phyloP scores from a whole-genome alignment of 768 basidiomycete genomes.

The Xerocomellus chrysenteron region DNA sequence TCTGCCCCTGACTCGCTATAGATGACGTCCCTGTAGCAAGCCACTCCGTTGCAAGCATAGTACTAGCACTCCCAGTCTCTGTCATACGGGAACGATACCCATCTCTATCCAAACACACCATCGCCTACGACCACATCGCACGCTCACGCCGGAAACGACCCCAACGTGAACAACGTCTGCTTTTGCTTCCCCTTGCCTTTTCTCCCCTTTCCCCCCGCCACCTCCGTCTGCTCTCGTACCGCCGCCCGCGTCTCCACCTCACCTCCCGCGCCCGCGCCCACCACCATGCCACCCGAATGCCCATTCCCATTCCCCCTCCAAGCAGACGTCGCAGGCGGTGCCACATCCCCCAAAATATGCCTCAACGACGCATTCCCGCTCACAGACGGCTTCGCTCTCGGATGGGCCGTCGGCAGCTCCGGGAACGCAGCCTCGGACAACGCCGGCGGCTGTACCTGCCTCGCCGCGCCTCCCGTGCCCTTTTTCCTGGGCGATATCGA shows the following conservation, averaged over 20 bases:
- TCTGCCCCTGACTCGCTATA: no score
- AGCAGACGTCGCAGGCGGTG: slow-evolving; percentile 28
- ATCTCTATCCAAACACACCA: no score
- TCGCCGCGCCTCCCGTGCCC: not conserved
- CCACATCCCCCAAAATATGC: slow-evolving; percentile 48
- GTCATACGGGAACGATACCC: no score
- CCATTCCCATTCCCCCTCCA: slow-evolving; percentile 25
- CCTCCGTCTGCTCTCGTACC: slow-evolving; percentile 5
- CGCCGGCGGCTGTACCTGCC: slow-evolving; percentile 37
- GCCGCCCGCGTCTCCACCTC: not conserved
- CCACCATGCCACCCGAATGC: not conserved
- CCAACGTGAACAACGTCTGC: slow-evolving; percentile 75
- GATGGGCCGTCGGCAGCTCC: slow-evolving; percentile 52
- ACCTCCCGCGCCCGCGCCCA: not conserved
- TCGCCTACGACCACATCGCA: not conserved
- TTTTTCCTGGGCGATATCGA: slow-evolving; percentile 13
- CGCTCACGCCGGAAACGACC: slow-evolving; percentile 43
- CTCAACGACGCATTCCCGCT: slow-evolving; percentile 65
- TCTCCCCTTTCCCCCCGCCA: slow-evolving; percentile 49
- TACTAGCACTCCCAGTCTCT: no score
- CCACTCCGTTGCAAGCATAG: no score
- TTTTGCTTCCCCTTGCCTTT: slow-evolving; percentile 83
- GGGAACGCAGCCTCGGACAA: slow-evolving; percentile 65
- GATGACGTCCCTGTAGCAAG: no score
- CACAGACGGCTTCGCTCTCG: slow-evolving; percentile 46